Evolutionary conservation across 768 basidiomycete genomes (phyloP).

Genomic region (Glaciozyma antarctica): DNA sequence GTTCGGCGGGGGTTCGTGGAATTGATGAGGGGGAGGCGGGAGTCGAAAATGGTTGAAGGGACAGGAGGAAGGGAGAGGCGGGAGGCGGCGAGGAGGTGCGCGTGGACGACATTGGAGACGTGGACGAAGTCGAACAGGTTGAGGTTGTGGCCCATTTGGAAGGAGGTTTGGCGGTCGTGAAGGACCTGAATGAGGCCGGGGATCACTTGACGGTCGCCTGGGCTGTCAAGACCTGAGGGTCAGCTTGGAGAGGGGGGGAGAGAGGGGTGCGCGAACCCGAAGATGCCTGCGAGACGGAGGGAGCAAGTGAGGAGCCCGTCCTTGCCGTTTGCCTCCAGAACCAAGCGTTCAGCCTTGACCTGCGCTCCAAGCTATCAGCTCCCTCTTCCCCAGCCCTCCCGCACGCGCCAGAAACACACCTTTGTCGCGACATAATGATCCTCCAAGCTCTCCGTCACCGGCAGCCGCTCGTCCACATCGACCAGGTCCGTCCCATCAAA

Average conservation of each 20-base stretch:
- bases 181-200: slow-evolving; percentile 66
- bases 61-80: slow-evolving; percentile 46
- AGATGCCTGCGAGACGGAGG: slow-evolving; percentile 83
- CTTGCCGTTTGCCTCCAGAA: slow-evolving; percentile 76
- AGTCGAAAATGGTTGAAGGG: slow-evolving; percentile 40
- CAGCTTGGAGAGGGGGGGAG: not conserved
- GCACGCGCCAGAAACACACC: slow-evolving; percentile 17
- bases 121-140: slow-evolving; percentile 96
- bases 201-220: slow-evolving; percentile 82
- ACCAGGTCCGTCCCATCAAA: slow-evolving; percentile 70
- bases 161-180: slow-evolving; percentile 67
- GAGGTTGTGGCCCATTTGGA: slow-evolving; percentile 85
- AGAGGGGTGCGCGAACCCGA: slow-evolving; percentile 55
- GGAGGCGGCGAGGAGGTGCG: slow-evolving; percentile 88
- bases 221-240: slow-evolving; percentile 45
- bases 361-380: not conserved
- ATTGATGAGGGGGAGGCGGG: slow-evolving; percentile 37
- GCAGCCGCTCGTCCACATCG: slow-evolving; percentile 77
- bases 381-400: too few species aligned
- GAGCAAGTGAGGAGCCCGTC: slow-evolving; percentile 79
- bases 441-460: slow-evolving; percentile 48
- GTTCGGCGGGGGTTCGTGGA: slow-evolving; percentile 3
- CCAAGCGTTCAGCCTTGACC: slow-evolving; percentile 50
- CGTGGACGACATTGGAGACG: slow-evolving; percentile 85
- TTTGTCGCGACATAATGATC: slow-evolving; percentile 94